phyloP scores from a whole-genome alignment of 495 filamentous ascomycete species.

The Penicillium argentinense region DNA sequence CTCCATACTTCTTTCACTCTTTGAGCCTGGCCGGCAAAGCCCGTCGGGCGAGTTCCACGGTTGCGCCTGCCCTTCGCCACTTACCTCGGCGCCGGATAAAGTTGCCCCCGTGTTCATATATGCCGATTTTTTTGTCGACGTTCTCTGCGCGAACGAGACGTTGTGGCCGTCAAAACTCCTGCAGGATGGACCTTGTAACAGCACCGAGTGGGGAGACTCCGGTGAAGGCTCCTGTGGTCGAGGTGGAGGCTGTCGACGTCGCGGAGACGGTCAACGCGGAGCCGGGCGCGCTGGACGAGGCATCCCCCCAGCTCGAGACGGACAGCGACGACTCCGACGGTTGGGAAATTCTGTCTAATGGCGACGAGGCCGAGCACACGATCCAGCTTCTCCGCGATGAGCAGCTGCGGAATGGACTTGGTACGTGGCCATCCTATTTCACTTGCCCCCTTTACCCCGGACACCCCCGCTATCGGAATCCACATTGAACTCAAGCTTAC shows the following conservation, averaged over 20 bases:
- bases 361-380: conserved; percentile 65
- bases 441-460: conserved; percentile 19
- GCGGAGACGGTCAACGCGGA: conserved; percentile 27
- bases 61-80: conserved; percentile 17
- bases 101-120: conserved; percentile 28
- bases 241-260: conserved; percentile 45
- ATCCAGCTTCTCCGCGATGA: conserved; percentile 64
- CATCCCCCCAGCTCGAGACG: conserved; percentile 50
- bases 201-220: conserved; percentile 38
- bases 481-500: conserved; percentile 18
- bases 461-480: conserved; percentile 26
- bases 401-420: conserved; percentile 57
- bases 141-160: conserved; percentile 35
- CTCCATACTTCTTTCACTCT: too few species aligned
- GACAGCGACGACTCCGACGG: conserved; percentile 63
- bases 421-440: conserved; percentile 17
- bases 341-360: conserved; percentile 68
- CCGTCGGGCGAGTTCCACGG: conserved; percentile 1
- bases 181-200: conserved; percentile 46
- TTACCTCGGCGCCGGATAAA: conserved; percentile 38
- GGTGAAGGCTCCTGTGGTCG: conserved; percentile 45
- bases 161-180: conserved; percentile 36
- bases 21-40: neutral
- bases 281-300: conserved; percentile 25
- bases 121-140: conserved; percentile 32